Conservation (phyloP, 495 filamentous ascomycete species). For the Aspergillus conjunctus region DNA sequence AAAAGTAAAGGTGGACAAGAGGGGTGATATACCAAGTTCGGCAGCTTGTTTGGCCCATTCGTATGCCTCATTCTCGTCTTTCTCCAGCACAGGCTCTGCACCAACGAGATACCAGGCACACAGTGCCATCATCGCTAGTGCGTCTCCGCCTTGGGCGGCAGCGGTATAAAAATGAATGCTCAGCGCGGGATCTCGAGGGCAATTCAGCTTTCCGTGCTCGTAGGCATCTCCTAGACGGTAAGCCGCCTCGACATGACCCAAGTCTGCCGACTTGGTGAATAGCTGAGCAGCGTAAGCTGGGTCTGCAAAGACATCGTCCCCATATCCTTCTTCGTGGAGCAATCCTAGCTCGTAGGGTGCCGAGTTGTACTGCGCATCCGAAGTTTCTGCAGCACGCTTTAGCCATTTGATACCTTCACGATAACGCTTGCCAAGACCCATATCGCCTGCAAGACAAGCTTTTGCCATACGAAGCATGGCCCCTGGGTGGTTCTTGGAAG, state of each 20-base stretch:
- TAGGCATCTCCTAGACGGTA: slow-evolving; percentile 94
- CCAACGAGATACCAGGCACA: slow-evolving; percentile 99
- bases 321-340: slow-evolving; percentile 85
- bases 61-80: slow-evolving; percentile 94
- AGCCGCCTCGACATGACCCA: slow-evolving; percentile 83
- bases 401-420: slow-evolving; percentile 96
- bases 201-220: slow-evolving; percentile 85
- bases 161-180: slow-evolving; percentile 97
- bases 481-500: slow-evolving; percentile 91
- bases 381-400: slow-evolving; percentile 85
- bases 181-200: slow-evolving; percentile 86
- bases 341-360: slow-evolving; percentile 89
- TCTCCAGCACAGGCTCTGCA: slow-evolving; percentile 87
- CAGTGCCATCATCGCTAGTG: slow-evolving; percentile 96
- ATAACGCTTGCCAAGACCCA: slow-evolving; percentile 82
- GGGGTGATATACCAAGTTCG: slow-evolving; percentile 66
- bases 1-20: not conserved
- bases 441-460: slow-evolving; percentile 84
- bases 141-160: slow-evolving; percentile 80
- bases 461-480: slow-evolving; percentile 90
- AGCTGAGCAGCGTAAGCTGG: slow-evolving; percentile 89
- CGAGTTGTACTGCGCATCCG: slow-evolving; percentile 87
- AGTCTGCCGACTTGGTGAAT: slow-evolving; percentile 89
- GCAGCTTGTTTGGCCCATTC: slow-evolving; percentile 92
- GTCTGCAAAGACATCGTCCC: slow-evolving; percentile 90